Evolutionary conservation across 129 eudicot species (phyloP).

Genomic region (Saussurea involucrata): DNA sequence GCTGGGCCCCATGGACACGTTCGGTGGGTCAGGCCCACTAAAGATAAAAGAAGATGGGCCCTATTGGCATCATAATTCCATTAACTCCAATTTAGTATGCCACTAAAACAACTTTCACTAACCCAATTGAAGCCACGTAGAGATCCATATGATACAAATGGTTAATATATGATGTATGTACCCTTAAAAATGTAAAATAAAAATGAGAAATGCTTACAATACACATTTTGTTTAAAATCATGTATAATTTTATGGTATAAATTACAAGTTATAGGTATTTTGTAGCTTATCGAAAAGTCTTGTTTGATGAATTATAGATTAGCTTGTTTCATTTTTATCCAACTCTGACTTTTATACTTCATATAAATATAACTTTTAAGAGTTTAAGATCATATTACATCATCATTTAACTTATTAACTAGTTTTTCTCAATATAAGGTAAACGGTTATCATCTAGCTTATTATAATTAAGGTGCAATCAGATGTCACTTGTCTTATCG

Average conservation of each 20-base stretch:
- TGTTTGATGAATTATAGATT: no score
- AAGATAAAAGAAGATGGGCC: constrained; percentile 28
- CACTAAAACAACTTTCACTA: constrained; percentile 25
- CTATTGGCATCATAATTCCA: constrained; percentile 31
- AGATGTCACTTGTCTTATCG: no score
- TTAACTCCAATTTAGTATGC: constrained; percentile 12
- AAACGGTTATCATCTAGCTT: no score
- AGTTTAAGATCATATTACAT: no score
- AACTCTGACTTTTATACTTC: no score
- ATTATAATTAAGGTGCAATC: no score
- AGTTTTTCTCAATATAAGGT: no score
- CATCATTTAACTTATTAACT: no score
- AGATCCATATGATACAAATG: constrained; percentile 30
- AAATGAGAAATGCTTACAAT: not conserved
- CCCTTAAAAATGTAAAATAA: not conserved
- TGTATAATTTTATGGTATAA: not conserved
- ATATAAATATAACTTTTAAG: no score
- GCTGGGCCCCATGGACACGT: constrained; percentile 11
- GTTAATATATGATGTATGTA: not conserved
- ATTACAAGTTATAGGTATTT: no score
- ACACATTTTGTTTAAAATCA: not conserved
- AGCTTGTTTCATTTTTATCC: no score
- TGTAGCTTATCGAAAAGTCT: no score
- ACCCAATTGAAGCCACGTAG: constrained; percentile 43
- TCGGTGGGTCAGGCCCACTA: constrained; percentile 27